Base-by-base conservation (phyloP, 768 basidiomycete species). In the Suillus weaverae region DNA sequence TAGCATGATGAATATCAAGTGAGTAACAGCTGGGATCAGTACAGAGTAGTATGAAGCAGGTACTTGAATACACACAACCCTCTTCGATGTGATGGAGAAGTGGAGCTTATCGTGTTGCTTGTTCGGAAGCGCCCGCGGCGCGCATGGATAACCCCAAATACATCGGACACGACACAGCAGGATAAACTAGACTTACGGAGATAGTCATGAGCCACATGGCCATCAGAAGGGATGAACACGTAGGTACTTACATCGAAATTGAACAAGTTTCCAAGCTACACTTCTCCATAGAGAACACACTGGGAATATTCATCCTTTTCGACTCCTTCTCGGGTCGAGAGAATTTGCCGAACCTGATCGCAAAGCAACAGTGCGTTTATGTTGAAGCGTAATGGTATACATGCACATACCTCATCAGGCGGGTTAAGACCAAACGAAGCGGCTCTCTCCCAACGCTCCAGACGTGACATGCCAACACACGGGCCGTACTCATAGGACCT, bases 381-480 rank as follows among this genome's bases (percentile, higher is more conserved):
- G 10, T 5, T n/a, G 20, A 43, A 18, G 30, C 11, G 3, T 20
- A 14, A 55, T 39, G 22, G 22, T 33, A 4, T 33, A 5, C 50
- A 38, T 10, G 33, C 11, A 64, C 85, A 64, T 69, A 91, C 94
- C 82, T 94, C 92, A 18, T 72, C 67, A 4, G 94, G 95, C 16
- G 95, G 96, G 55, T 89, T 81, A 22, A 97, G 79, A 2, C 94
- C 94, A 53, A 96, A 80, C 11, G 83, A 82, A 33, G 88, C 74
- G 0, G 96, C 96, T 57, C 95, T 83, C 71, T 95, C 86, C 94
- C 95, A 98, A 44, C 96, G 82, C 66, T 95, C 87, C 16, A 97
- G 77, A 35, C 95, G 86, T n/a, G 87, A 85, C 62, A 93, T 83
- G 0, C 92, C 91, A 26, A 89, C 78, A 68, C 89, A 92, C 3